Evolutionary conservation across 2,329 filamentous ascomycete species (phyloP).

Genomic region (Aspergillus hortae): DNA sequence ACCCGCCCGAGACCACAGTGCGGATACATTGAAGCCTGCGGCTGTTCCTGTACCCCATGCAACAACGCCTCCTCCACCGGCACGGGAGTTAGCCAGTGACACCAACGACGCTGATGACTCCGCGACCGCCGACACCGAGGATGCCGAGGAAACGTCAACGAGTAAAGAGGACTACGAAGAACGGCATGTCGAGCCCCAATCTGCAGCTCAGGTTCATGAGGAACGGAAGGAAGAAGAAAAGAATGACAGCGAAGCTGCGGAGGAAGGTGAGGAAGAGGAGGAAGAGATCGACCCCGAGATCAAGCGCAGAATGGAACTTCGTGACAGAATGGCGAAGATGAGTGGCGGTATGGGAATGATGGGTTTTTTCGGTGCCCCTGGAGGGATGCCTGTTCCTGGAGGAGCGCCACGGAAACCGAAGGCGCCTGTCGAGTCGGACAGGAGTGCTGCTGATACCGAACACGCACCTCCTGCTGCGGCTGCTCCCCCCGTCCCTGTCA

Average conservation of each 20-base stretch:
- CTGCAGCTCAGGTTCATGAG: constrained; percentile 5
- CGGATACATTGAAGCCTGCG: constrained; percentile 30
- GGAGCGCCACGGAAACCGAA: constrained; percentile 47
- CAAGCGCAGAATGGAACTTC: constrained; percentile 77
- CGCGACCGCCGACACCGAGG: constrained; percentile 60
- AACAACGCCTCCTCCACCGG: constrained; percentile 35
- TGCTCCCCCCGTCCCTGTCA: constrained; percentile 51
- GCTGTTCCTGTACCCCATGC: constrained; percentile 34
- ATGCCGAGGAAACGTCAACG: constrained; percentile 59
- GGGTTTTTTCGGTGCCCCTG: constrained; percentile 79
- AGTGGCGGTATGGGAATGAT: constrained; percentile 96
- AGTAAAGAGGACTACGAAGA: constrained; percentile 75
- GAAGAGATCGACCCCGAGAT: constrained; percentile 86
- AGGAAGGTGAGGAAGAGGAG: constrained; percentile 68
- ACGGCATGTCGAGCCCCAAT: constrained; percentile 25
- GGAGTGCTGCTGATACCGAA: constrained; percentile 30
- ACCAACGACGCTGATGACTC: constrained; percentile 65
- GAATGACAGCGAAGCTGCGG: constrained; percentile 45
- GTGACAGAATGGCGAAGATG: constrained; percentile 97
- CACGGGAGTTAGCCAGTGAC: constrained; percentile 57
- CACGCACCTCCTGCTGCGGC: constrained; percentile 23
- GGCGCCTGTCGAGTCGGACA: constrained; percentile 35
- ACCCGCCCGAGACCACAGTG: constrained; percentile 32
- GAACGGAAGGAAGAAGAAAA: constrained; percentile 36
- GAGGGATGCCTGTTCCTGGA: constrained; percentile 51